These are phyloP conservation scores for Colletotrichum incanum DNA, from an alignment of 2,329 filamentous ascomycete species.

Conservation along the genomic window DNA sequence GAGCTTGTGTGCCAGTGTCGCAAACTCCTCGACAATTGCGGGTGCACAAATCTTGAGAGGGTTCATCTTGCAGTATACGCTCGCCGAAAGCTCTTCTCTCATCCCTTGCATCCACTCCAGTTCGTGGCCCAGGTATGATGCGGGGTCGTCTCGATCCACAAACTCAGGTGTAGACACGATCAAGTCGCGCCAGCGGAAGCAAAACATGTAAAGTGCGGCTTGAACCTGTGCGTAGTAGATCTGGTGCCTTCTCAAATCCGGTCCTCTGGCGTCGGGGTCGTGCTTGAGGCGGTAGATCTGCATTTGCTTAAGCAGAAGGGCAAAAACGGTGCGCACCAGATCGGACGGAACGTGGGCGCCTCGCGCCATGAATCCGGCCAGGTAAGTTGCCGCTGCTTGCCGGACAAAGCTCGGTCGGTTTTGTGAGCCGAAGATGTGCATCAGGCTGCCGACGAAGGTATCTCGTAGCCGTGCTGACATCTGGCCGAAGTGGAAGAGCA, in stretches of 20 bases:
- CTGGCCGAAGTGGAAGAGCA: constrained; percentile 96
- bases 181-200: constrained; percentile 96
- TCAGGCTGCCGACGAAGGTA: constrained; percentile 84
- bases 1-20: constrained; percentile 87
- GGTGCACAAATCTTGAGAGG: constrained; percentile 96
- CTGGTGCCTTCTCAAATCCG: constrained; percentile 86
- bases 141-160: constrained; percentile 74
- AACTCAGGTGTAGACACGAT: constrained; percentile 74
- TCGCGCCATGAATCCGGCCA: constrained; percentile 94
- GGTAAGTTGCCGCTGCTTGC: constrained; percentile 90
- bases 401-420: constrained; percentile 66
- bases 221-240: constrained; percentile 92
- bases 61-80: constrained; percentile 91
- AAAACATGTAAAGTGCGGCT: constrained; percentile 94
- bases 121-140: constrained; percentile 77
- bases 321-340: constrained; percentile 87
- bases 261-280: constrained; percentile 83
- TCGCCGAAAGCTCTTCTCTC: constrained; percentile 80
- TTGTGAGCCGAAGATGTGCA: constrained; percentile 65
- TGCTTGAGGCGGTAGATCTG: constrained; percentile 81
- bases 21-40: constrained; percentile 91
- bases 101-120: constrained; percentile 84
- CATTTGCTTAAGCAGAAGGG: constrained; percentile 83
- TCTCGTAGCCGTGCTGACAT: constrained; percentile 83
- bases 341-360: constrained; percentile 85